Evolutionary conservation across 495 filamentous ascomycete genomes (phyloP).

Genomic region (Immersiella caudata): DNA sequence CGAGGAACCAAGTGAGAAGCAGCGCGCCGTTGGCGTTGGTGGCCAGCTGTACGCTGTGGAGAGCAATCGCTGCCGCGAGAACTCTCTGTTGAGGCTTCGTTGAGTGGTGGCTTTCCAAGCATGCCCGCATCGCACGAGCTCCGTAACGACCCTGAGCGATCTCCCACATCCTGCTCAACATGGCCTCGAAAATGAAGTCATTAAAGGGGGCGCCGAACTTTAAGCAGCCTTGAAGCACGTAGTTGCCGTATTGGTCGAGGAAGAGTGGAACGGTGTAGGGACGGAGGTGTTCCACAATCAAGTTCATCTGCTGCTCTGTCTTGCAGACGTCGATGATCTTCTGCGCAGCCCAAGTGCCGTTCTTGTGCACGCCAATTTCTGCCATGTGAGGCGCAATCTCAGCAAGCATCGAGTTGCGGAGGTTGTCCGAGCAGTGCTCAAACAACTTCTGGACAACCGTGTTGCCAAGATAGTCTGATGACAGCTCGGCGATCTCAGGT

Average conservation of each 20-base stretch:
- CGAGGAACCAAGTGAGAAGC: constrained; percentile 95
- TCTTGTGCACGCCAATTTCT: constrained; percentile 98
- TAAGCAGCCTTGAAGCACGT: constrained; percentile 93
- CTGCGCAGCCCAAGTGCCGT: constrained; percentile 98
- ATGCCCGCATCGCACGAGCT: constrained; percentile 93
- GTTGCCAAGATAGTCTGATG: constrained; percentile 95
- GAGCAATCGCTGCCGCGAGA: constrained; percentile 89
- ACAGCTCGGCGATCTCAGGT: constrained; percentile 90
- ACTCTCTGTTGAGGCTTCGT: constrained; percentile 94
- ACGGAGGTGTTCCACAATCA: constrained; percentile 80
- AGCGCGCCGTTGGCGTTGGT: constrained; percentile 96
- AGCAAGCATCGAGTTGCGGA: constrained; percentile 87
- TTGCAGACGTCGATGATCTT: constrained; percentile 98
- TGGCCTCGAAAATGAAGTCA: constrained; percentile 96
- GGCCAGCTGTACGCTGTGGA: constrained; percentile 94
- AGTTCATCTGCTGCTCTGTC: constrained; percentile 76
- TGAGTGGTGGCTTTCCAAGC: constrained; percentile 92
- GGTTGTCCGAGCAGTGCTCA: constrained; percentile 87
- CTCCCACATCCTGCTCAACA: constrained; percentile 95
- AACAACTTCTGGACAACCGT: constrained; percentile 99
- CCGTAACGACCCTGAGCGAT: constrained; percentile 91
- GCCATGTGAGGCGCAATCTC: constrained; percentile 90
- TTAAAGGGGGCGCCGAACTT: constrained; percentile 88
- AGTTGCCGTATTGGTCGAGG: constrained; percentile 97
- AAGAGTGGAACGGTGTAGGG: constrained; percentile 88